A percentile compares a stretch with the other conserved stretches of the same genome.
These are phyloP conservation scores for Aspergillus ostianus DNA, from an alignment of 495 filamentous ascomycete genomes.

Conservation along the genomic window DNA sequence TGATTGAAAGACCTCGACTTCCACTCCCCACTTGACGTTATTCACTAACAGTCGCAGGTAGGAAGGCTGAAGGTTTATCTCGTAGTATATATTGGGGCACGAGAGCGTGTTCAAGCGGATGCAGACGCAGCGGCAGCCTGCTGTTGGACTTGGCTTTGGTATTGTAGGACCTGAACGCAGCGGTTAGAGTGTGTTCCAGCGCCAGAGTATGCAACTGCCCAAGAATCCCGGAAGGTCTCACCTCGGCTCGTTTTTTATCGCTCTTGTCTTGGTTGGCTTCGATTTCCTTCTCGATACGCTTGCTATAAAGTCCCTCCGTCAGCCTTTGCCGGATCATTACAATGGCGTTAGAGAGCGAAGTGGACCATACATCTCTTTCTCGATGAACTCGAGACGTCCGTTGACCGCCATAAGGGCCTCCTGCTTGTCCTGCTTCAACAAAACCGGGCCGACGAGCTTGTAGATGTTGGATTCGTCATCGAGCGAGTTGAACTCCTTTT, in stretches of 20 bases:
- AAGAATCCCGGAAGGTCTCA: slow-evolving; percentile 23
- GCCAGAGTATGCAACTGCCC: background rate
- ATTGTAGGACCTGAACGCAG: slow-evolving; percentile 39
- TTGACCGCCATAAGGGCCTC: slow-evolving; percentile 90
- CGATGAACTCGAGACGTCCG: slow-evolving; percentile 85
- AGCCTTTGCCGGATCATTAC: background rate
- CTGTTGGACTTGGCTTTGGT: slow-evolving; percentile 42
- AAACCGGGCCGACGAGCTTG: slow-evolving; percentile 88
- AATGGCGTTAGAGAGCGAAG: background rate
- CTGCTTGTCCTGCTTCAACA: slow-evolving; percentile 87
- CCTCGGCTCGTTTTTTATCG: slow-evolving; percentile 76
- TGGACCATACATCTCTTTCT: slow-evolving; percentile 79
- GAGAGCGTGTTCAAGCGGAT: slow-evolving; percentile 27
- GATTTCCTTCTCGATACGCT: slow-evolving; percentile 79
- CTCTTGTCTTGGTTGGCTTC: slow-evolving; percentile 74
- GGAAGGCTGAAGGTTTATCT: background rate
- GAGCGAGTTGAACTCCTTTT: slow-evolving; percentile 84
- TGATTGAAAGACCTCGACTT: background rate
- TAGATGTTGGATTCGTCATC: slow-evolving; percentile 84
- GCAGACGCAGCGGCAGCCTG: slow-evolving; percentile 38
- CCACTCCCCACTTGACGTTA: background rate
- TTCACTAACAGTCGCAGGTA: background rate
- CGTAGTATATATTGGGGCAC: background rate
- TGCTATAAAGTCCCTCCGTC: slow-evolving; percentile 46
- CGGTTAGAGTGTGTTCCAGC: slow-evolving; percentile 14